Evolutionary conservation across 768 basidiomycete genomes (phyloP).

Genomic region (Podaxis carcinomalis): DNA sequence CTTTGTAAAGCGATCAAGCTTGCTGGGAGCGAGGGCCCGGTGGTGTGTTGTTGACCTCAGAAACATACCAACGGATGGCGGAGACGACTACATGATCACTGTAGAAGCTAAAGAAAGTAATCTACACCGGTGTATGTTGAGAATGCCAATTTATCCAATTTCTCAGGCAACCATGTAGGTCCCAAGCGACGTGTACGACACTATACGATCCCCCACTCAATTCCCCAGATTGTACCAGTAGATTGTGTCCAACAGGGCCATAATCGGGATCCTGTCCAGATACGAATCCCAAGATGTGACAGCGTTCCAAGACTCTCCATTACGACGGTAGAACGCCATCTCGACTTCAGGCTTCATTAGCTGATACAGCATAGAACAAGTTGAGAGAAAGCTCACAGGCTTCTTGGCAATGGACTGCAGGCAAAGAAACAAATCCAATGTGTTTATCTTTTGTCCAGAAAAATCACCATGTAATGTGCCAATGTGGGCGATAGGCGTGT

Average conservation of each 20-base stretch:
- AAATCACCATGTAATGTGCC: neutral
- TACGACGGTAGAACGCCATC: neutral
- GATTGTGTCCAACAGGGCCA: neutral
- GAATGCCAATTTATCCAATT: too few relatives aligned
- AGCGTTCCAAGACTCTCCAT: too few relatives aligned
- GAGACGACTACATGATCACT: too few relatives aligned
- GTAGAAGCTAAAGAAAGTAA: too few relatives aligned
- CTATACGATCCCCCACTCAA: neutral
- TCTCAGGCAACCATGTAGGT: too few relatives aligned
- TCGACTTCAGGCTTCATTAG: neutral
- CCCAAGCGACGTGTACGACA: neutral
- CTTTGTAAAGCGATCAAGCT: too few relatives aligned
- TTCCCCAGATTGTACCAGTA: neutral
- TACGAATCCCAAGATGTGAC: neutral
- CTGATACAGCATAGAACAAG: neutral
- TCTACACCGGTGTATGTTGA: too few relatives aligned
- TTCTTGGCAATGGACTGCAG: neutral
- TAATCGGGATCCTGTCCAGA: neutral
- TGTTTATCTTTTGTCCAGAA: neutral
- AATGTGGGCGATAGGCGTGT: neutral
- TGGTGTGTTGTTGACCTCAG: too few relatives aligned
- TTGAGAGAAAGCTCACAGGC: neutral
- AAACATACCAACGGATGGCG: too few relatives aligned
- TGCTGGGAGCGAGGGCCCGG: too few relatives aligned
- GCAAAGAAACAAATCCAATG: neutral